Evolutionary conservation across 208 protist species (phyloP).

Genomic region (Acanthamoeba sp.): DNA sequence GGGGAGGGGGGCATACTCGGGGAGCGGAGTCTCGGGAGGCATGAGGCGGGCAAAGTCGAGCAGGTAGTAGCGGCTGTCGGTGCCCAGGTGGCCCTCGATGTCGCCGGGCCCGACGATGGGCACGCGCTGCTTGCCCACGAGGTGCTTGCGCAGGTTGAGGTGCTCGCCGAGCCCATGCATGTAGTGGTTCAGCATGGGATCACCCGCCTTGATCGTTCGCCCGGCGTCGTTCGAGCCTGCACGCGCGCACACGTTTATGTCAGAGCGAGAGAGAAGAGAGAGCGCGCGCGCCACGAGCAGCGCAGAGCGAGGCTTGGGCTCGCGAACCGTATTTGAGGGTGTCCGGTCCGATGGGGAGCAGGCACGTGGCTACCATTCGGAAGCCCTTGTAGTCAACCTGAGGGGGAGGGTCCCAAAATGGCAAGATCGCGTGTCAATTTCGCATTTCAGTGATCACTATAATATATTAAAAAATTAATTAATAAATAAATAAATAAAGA

Average conservation of each 20-base stretch:
- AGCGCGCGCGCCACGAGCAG: no score
- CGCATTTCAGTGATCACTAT: no score
- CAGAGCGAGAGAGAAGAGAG: no score
- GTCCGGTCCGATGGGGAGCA: background rate
- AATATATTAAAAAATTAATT: no score
- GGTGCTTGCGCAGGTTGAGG: conserved; percentile 63
- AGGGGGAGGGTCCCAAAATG: no score
- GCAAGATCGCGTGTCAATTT: no score
- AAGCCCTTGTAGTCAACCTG: conserved; percentile 69
- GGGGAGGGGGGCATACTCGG: background rate
- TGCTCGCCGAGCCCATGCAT: conserved; percentile 5
- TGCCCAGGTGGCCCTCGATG: conserved; percentile 53
- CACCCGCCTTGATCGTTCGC: background rate
- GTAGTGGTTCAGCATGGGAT: background rate
- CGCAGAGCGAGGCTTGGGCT: no score
- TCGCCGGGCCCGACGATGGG: conserved; percentile 29
- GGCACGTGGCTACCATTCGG: background rate
- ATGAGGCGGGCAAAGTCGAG: conserved; percentile 68
- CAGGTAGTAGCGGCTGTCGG: conserved; percentile 23
- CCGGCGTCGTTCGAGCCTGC: conserved; percentile 59
- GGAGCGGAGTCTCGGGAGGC: conserved; percentile 15
- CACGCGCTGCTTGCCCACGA: conserved; percentile 1
- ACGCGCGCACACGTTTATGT: background rate
- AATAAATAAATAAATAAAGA: no score
- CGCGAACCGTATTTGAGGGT: background rate